Conservation (phyloP, 2,329 filamentous ascomycete species). For the Diplocarpon mali region DNA sequence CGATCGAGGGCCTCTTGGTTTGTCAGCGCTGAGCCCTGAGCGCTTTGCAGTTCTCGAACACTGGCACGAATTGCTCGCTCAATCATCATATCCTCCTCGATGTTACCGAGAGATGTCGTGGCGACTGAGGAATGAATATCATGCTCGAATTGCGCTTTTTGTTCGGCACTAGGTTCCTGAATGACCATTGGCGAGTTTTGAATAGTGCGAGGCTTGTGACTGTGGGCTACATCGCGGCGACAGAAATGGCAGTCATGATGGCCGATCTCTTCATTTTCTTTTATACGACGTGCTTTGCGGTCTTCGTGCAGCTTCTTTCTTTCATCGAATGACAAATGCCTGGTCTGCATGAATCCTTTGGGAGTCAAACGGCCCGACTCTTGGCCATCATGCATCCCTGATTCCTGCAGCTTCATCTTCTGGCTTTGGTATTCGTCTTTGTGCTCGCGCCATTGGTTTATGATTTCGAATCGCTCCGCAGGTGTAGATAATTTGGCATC, state of each 20-base stretch:
- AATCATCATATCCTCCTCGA: slow-evolving; percentile 57
- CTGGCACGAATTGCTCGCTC: slow-evolving; percentile 66
- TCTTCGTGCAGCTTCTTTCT: slow-evolving; percentile 39
- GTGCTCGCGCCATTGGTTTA: slow-evolving; percentile 40
- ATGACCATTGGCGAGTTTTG: slow-evolving; percentile 11
- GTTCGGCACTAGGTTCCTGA: slow-evolving; percentile 19
- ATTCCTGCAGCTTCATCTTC: slow-evolving; percentile 27
- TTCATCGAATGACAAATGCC: slow-evolving; percentile 39
- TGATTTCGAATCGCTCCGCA: slow-evolving; percentile 52
- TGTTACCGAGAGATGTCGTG: slow-evolving; percentile 59
- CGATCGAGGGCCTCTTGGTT: slow-evolving; percentile 34
- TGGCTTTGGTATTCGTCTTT: slow-evolving; percentile 29
- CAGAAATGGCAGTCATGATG: too few relatives aligned
- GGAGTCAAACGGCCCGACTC: slow-evolving; percentile 18
- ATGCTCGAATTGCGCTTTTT: slow-evolving; percentile 55
- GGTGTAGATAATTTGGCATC: slow-evolving; percentile 44
- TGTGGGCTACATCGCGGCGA: too few relatives aligned
- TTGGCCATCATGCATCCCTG: slow-evolving; percentile 21
- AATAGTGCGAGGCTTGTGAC: slow-evolving; percentile 10
- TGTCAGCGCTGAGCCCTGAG: slow-evolving; percentile 19
- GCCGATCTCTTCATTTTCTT: slow-evolving; percentile 14
- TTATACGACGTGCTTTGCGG: slow-evolving; percentile 29
- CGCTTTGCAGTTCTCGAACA: slow-evolving; percentile 43
- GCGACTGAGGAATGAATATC: slow-evolving; percentile 61
- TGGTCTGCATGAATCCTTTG: slow-evolving; percentile 39